phyloP scores from a whole-genome alignment of 192 early-diverging fungal genomes.

The Gaertneriomyces semiglobifer region DNA sequence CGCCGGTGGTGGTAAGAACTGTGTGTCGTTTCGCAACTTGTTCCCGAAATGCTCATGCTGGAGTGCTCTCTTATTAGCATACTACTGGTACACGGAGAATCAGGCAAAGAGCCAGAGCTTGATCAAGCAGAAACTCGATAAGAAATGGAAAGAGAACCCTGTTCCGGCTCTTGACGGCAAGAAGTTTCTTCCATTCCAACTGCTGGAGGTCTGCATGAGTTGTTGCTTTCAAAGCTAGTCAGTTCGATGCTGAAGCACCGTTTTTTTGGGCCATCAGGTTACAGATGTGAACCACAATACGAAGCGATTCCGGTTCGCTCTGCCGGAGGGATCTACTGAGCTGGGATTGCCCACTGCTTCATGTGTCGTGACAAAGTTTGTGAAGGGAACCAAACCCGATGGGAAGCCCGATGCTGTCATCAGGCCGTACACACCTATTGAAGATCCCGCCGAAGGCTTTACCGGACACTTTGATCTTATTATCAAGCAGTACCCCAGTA shows the following conservation, averaged over 20 bases:
- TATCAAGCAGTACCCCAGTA: slow-evolving; percentile 70
- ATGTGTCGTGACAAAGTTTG: slow-evolving; percentile 74
- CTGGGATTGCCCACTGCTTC: slow-evolving; percentile 72
- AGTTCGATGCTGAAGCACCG: slow-evolving; percentile 20
- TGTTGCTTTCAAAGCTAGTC: neutral
- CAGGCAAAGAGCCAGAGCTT: neutral
- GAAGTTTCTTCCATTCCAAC: slow-evolving; percentile 50
- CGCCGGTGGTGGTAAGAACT: slow-evolving; percentile 16
- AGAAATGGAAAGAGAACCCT: slow-evolving; percentile 11
- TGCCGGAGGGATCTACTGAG: slow-evolving; percentile 60
- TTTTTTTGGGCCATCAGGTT: slow-evolving; percentile 31
- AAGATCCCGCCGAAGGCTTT: slow-evolving; percentile 42
- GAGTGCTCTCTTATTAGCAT: slow-evolving; percentile 1
- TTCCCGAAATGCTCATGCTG: neutral
- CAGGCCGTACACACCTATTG: slow-evolving; percentile 65
- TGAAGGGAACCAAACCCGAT: slow-evolving; percentile 48
- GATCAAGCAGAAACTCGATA: slow-evolving; percentile 22
- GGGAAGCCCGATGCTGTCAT: slow-evolving; percentile 57
- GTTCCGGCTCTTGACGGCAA: slow-evolving; percentile 24
- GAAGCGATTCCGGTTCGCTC: slow-evolving; percentile 52
- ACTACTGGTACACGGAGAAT: slow-evolving; percentile 19
- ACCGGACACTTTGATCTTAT: slow-evolving; percentile 75
- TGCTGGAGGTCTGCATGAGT: slow-evolving; percentile 39
- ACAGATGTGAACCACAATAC: slow-evolving; percentile 71
- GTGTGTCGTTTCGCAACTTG: neutral